phyloP scores from a whole-genome alignment of 768 basidiomycete species.

The Boletellus sp. region DNA sequence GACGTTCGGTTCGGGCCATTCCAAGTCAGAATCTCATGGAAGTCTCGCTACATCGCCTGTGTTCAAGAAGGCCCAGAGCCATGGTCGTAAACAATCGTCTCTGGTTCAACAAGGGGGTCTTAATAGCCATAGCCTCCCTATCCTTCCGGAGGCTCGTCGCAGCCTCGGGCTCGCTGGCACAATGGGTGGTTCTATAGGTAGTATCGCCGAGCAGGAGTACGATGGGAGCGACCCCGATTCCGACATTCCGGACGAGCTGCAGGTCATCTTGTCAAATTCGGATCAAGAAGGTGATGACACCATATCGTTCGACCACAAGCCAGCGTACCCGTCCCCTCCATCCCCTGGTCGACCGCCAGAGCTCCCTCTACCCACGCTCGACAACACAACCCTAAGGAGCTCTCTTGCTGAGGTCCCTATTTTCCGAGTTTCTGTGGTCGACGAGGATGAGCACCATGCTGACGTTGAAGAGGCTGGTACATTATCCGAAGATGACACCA shows the following conservation, averaged over 20 bases:
- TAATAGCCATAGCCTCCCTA: slow-evolving; percentile 31
- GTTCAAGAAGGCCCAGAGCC: slow-evolving; percentile 30
- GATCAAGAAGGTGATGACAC: slow-evolving; percentile 42
- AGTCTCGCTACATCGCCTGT: slow-evolving; percentile 31
- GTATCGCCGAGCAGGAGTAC: slow-evolving; percentile 42
- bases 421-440: slow-evolving; percentile 44
- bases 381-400: background rate
- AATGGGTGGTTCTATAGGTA: slow-evolving; percentile 57
- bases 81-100: slow-evolving; percentile 24
- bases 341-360: slow-evolving; percentile 45
- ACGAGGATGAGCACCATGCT: slow-evolving; percentile 40
- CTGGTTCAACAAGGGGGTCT: slow-evolving; percentile 14
- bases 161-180: slow-evolving; percentile 65
- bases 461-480: slow-evolving; percentile 39
- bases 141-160: slow-evolving; percentile 49
- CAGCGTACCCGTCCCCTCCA: slow-evolving; percentile 21
- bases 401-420: slow-evolving; percentile 32
- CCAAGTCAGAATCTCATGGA: slow-evolving; percentile 26
- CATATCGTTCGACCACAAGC: slow-evolving; percentile 26
- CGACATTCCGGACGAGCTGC: slow-evolving; percentile 79
- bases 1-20: slow-evolving; percentile 37
- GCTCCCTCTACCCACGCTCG: slow-evolving; percentile 35
- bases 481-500: slow-evolving; percentile 63
- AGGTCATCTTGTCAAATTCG: slow-evolving; percentile 51
- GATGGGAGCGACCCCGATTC: slow-evolving; percentile 66